Base-by-base conservation (phyloP, 164 flowering plant species). In the Nelumbo lutea region DNA sequence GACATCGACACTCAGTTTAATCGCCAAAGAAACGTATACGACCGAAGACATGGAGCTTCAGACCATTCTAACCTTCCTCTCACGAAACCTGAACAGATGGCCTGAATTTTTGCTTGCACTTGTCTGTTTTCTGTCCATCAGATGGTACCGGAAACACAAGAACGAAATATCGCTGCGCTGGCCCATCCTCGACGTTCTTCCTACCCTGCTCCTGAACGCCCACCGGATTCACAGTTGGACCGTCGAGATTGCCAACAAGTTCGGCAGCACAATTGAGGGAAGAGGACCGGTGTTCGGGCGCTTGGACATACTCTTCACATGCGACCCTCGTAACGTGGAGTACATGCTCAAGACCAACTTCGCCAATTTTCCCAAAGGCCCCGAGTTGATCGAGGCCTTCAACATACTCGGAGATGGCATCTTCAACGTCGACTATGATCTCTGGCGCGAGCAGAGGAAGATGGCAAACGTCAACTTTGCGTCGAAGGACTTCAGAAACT, bases 351-450 rank as follows among this genome's bases (percentile, higher is more conserved):
- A 71, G 64, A 73, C 71, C 50, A 81, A 76, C 73, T 83, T 77
- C 68, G 15, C 66, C 9, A 83, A 78, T 58, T 79, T 67, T 53
- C 80, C 72, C 1, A 84, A 84, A 61, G 87, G 87, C 3, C 63
- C 67, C 1, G 72, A 68, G 0, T 84, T 82, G 60, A 64, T 10
- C 52, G 64, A 68, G 8, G 73, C 83, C 5, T 83, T 86, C 53
- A 85, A 80, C 10, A 51, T 74, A 11, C 71, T 83, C 39, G 90
- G 86, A 56, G 85, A 81, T 51, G 90, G 85, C 50, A 81, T 86
- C 5, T 74, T 86, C 68, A 75, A 71, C 6, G 43, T 79, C 1
- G 87, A 84, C 47, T 58, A 14, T 27, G 72, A 68, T 0, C 2
- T 42, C 4, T 76, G 78, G 72, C 45, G 46, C 41, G 45, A 27